Evolutionary conservation across 352 stramenopile genomes (phyloP), one percentile per base, ranked within the genome.

Genomic region (Phytopythium chamaehyphon): DNA sequence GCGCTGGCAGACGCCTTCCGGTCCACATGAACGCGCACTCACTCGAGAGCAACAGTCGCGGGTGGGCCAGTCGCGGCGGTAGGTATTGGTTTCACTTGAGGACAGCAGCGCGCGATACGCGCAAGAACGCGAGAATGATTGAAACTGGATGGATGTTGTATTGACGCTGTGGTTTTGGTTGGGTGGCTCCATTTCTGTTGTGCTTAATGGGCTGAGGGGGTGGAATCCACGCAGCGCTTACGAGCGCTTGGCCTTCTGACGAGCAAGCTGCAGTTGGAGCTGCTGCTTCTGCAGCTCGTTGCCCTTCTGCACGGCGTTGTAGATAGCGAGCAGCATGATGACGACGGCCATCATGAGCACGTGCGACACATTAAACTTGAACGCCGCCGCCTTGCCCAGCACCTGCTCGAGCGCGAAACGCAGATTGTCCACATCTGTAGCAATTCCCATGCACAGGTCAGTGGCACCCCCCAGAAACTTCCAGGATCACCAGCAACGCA

Each of bases 281-380:
- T 79, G 66, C 71, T 90, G 66, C 50, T 88, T 72, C 57, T 91
- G 73, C 8, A 91, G 73, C 38, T 79, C 50, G 52, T 89, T 88
- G 69, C 69, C 82, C 56, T 76, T 71, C 56, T 88, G 62, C 46
- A 93, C 76, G 36, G 82, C 80, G 43, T 90, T 84, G 63, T 78
- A 87, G 31, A 93, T 72, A 24, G 83, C 83, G 19, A 93, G 57
- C 38, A 93, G 57, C 62, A 86, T 64, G 63, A 91, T 72, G 47
- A 91, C 76, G 26, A 90, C 65, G 26, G 74, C 73, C 77, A 93
- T 89, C 63, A 86, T 71, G 31, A 90, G 70, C 61, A 91, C 80
- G 62, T 91, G 83, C 51, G 78, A 77, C 6, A 93, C 58, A 31
- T 76, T 91, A 62, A 90, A 91, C 64, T 90, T 91, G 60, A 93